A percentile compares a stretch with the other conserved stretches of the same genome.
Evolutionary conservation across 768 basidiomycete species (phyloP).

Genomic region (Calocybe cyanea): DNA sequence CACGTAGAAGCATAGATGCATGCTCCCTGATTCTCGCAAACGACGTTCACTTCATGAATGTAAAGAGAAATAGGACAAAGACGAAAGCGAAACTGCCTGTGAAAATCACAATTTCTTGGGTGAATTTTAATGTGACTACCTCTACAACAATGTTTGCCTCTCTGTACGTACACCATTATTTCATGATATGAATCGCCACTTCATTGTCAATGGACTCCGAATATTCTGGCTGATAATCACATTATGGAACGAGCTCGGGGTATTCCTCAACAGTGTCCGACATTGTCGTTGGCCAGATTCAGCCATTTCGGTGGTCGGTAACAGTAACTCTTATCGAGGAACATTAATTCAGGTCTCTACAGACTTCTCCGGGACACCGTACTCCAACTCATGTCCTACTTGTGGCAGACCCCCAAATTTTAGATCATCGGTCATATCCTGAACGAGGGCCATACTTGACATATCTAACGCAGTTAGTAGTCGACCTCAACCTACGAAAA

Average conservation of each 20-base stretch:
- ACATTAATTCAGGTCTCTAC: not conserved
- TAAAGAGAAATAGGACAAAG: no score
- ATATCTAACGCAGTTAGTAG: conserved; percentile 57
- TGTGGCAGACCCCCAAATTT: conserved; percentile 85
- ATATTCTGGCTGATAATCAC: conserved; percentile 59
- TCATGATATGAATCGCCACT: conserved; percentile 28
- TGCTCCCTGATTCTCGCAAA: no score
- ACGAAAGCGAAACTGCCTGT: no score
- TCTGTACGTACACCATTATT: no score
- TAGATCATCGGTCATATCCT: conserved; percentile 73
- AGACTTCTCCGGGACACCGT: not conserved
- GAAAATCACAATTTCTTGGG: no score
- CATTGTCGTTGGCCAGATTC: conserved; percentile 63
- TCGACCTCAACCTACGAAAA: conserved; percentile 82
- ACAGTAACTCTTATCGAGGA: not conserved
- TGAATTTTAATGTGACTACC: no score
- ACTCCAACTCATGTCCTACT: conserved; percentile 59
- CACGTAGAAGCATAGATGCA: no score
- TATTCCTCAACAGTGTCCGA: conserved; percentile 45
- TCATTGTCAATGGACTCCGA: conserved; percentile 36
- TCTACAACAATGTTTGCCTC: no score
- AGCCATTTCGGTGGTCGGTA: conserved; percentile 25
- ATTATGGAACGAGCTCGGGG: conserved; percentile 66
- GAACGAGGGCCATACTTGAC: conserved; percentile 51
- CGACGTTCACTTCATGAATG: no score